A percentile compares a stretch with the other conserved stretches of the same genome.
Evolutionary conservation across 306 rosid species (phyloP).

Genomic region (Acacia acuminata): DNA sequence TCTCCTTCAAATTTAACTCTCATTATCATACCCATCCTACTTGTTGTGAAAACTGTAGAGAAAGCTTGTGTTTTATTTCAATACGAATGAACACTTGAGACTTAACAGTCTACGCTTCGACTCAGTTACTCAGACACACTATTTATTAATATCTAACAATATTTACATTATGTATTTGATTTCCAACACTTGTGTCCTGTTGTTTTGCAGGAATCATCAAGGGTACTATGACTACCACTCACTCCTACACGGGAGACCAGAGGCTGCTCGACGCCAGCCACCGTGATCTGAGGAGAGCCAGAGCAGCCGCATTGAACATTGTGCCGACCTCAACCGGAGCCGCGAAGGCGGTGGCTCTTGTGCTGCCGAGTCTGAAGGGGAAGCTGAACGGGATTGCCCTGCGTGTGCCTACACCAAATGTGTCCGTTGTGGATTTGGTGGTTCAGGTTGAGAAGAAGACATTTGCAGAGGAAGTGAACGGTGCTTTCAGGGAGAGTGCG

Average conservation of each 20-base stretch:
- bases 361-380: conserved; percentile 88
- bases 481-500: conserved; percentile 88
- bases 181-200: not conserved
- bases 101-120: no score
- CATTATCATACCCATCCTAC: not conserved
- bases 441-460: conserved; percentile 94
- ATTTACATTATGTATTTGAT: no score
- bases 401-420: conserved; percentile 97
- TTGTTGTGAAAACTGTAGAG: not conserved
- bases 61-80: no score
- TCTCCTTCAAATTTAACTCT: not conserved
- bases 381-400: conserved; percentile 93
- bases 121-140: no score
- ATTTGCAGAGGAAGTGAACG: conserved; percentile 94
- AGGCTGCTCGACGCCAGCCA: conserved; percentile 98
- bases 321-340: conserved; percentile 98
- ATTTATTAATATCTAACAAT: no score
- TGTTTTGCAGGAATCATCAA: conserved; percentile 67
- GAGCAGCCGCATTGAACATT: conserved; percentile 95
- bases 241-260: conserved; percentile 98
- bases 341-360: conserved; percentile 99
- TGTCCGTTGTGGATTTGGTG: conserved; percentile 91
- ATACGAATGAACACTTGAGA: no score
- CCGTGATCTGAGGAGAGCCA: conserved; percentile 93
- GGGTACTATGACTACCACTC: conserved; percentile 99